Evolutionary conservation across 495 filamentous ascomycete species (phyloP), one percentile per base, ranked within the genome.

Genomic region (Annulohypoxylon nitens): DNA sequence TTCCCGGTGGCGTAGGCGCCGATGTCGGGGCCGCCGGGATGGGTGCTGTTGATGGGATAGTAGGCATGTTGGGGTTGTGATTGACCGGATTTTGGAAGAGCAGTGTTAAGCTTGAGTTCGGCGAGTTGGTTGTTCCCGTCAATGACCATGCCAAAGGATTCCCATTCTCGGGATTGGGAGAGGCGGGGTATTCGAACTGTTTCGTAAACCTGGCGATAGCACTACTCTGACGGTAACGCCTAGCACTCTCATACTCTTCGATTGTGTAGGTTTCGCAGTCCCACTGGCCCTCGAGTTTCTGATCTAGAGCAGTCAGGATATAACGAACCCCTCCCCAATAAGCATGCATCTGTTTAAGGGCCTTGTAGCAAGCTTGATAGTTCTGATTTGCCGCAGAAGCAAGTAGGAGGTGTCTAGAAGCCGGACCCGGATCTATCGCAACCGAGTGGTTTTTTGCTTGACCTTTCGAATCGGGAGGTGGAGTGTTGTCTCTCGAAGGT

Each of bases 241-340:
- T 84, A 0, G 88, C 85, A 60, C 88, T 90, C 76, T 93, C 91
- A 78, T 92, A 92, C 74, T 97, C 93, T 74, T 94, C 92, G 30
- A 83, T 86, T 0, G 91, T 93, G 72, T 91, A 95, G 1, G 93
- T 88, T 61, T 95, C 86, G 11, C 92, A 93, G 76, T 97, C 92
- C 70, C 90, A 91, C 57, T 93, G 92, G 14, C 93, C 93, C 74
- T 93, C 92, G 12, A 92, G 90, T 77, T 94, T 95, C 73, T 95
- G 93, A 76, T 97, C 92, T n/a, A 97, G 80, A 1, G 92, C 92
- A 1, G 90, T 93, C 18, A 97, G 81, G 41, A 97, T 97, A 78
- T 97, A 97, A 58, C 89, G 88, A n/a, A 92, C 91, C 1, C 93
- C 93, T 61, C 90, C 90, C 93, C 93, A 97, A 76, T 94, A 94